Conservation (phyloP, 192 early-diverging fungal species). For the Backusella macrospora region DNA sequence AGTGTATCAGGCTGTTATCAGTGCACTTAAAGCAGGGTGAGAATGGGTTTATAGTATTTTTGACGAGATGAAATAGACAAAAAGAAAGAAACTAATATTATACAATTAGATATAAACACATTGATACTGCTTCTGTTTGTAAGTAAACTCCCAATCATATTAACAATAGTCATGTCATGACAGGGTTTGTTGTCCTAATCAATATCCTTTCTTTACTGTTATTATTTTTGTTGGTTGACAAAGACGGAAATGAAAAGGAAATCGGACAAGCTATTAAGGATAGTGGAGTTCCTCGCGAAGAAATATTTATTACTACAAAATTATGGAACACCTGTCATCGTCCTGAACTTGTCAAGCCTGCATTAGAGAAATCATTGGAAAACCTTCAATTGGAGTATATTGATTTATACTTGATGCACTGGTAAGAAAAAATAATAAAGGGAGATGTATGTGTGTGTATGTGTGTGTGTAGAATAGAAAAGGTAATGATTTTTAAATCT, state of each 20-base stretch:
- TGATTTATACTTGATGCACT: conserved; percentile 71
- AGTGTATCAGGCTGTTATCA: conserved; percentile 66
- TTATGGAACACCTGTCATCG: conserved; percentile 57
- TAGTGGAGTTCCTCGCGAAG: conserved; percentile 60
- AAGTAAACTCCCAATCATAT: neutral
- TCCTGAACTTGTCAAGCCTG: conserved; percentile 63
- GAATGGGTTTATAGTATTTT: too few species aligned
- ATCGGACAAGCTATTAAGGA: conserved; percentile 73
- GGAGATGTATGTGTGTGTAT: neutral
- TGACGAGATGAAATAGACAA: neutral
- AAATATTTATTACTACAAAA: conserved; percentile 82
- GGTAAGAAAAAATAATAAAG: conserved; percentile 18
- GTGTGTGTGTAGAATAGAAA: neutral
- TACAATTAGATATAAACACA: conserved; percentile 48
- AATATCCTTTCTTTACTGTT: conserved; percentile 7
- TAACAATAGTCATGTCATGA: neutral
- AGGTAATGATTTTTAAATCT: neutral
- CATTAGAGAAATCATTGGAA: conserved; percentile 64
- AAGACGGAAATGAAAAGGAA: conserved; percentile 77
- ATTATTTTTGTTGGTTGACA: neutral
- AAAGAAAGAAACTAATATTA: neutral
- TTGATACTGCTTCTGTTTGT: conserved; percentile 39
- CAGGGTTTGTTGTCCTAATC: neutral
- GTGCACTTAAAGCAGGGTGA: conserved; percentile 66
- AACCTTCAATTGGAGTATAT: conserved; percentile 78